These are phyloP conservation scores for Scheffersomyces stipitis DNA, from an alignment of 805 yeast species.

Conservation along the genomic window DNA sequence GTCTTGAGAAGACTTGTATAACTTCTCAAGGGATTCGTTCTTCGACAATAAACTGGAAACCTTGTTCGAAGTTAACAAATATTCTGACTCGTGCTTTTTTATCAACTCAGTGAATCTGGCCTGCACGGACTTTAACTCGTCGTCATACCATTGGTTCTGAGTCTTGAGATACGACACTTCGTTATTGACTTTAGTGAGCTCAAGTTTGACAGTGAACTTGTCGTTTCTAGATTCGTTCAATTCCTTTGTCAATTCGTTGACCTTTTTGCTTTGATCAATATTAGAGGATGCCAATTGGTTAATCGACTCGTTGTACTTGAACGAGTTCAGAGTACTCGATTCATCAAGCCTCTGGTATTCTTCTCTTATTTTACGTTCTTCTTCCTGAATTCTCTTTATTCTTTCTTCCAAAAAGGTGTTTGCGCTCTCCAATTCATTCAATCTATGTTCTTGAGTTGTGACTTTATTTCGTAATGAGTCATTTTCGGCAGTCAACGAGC, in stretches of 20 bases:
- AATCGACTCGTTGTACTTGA: conserved; percentile 25
- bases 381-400: conserved; percentile 3
- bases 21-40: conserved; percentile 25
- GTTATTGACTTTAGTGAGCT: conserved; percentile 33
- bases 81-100: conserved; percentile 39
- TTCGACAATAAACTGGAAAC: conserved; percentile 26
- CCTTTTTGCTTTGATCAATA: conserved; percentile 34
- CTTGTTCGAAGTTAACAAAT: conserved; percentile 26
- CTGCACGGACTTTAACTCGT: conserved; percentile 36
- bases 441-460: conserved; percentile 2
- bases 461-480: neutral
- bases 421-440: conserved; percentile 8
- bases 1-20: conserved; percentile 39
- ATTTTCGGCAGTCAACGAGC: conserved; percentile 1
- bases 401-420: conserved; percentile 7
- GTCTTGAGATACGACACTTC: conserved; percentile 31
- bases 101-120: conserved; percentile 36
- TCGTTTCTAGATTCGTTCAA: conserved; percentile 37
- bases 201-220: conserved; percentile 35
- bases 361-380: conserved; percentile 1
- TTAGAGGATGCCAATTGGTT: conserved; percentile 31
- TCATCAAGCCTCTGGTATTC: conserved; percentile 7
- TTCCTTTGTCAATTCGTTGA: conserved; percentile 35
- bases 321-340: conserved; percentile 22
- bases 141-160: conserved; percentile 42